A percentile compares a stretch with the other conserved stretches of the same genome.
These are phyloP conservation scores for Podospora anserina DNA, from an alignment of 495 filamentous ascomycete species.

Conservation along the genomic window DNA sequence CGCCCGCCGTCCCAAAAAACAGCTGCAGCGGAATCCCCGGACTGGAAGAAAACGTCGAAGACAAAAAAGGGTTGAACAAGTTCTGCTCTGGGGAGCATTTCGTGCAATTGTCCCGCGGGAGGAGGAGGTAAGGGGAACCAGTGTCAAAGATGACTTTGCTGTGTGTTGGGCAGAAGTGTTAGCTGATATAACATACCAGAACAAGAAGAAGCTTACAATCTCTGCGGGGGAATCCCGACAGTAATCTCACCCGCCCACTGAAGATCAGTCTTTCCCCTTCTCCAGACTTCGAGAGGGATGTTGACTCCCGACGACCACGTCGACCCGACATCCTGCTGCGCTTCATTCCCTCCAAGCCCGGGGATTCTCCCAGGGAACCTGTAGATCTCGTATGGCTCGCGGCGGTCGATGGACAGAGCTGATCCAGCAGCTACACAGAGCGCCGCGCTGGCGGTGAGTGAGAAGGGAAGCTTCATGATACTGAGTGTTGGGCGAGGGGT, in stretches of 20 bases:
- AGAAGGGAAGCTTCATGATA: neutral
- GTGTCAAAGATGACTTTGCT: conserved; percentile 34
- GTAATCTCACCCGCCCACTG: conserved; percentile 30
- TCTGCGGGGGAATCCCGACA: conserved; percentile 28
- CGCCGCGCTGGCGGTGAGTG: neutral
- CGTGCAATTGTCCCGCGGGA: conserved; percentile 27
- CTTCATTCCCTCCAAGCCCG: neutral
- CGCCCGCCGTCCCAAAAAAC: conserved; percentile 20
- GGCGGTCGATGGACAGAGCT: neutral
- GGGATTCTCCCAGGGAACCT: neutral
- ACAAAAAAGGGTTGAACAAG: conserved; percentile 19
- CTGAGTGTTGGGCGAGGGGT: neutral
- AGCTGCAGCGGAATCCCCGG: conserved; percentile 7
- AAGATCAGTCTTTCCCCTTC: conserved; percentile 7
- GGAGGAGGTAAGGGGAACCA: conserved; percentile 22
- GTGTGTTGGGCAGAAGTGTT: neutral
- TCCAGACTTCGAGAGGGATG: conserved; percentile 15
- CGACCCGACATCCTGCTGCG: neutral
- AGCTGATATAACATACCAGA: too few relatives aligned
- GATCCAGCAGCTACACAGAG: neutral
- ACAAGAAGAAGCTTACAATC: conserved; percentile 18
- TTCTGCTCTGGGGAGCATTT: conserved; percentile 17
- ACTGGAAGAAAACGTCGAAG: conserved; percentile 19
- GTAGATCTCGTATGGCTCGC: neutral
- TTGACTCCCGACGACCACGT: conserved; percentile 4